Percentiles rank a stretch among this genome's conserved stretches.
These are phyloP conservation scores for Neurospora sp. DNA, from an alignment of 495 filamentous ascomycete species.

Conservation along the genomic window DNA sequence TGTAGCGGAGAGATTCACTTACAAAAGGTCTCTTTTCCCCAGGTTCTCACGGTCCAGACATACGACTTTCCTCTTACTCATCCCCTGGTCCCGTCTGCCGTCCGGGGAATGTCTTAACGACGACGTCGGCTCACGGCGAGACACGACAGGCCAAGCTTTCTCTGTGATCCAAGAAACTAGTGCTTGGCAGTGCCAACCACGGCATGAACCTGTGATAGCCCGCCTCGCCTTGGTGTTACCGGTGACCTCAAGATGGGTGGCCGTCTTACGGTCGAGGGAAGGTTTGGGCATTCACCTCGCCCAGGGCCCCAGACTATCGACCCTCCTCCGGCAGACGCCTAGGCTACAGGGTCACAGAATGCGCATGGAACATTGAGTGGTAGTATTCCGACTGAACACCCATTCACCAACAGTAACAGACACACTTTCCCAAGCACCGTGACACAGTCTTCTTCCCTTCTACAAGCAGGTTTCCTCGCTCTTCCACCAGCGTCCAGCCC, in stretches of 20 bases:
- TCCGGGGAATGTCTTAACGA: not conserved
- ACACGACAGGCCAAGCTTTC: conserved; percentile 25
- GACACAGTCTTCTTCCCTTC: not conserved
- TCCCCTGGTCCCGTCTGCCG: no score
- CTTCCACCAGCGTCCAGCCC: no score
- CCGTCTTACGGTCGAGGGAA: not conserved
- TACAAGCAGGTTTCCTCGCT: not conserved
- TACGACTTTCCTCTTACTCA: not conserved
- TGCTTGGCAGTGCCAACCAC: conserved; percentile 10
- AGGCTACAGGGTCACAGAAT: not conserved
- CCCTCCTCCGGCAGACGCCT: not conserved
- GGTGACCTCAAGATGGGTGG: not conserved
- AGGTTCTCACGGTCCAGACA: not conserved
- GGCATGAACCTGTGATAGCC: not conserved
- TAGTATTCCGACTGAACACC: not conserved
- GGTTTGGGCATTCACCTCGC: not conserved
- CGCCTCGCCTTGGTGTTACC: not conserved
- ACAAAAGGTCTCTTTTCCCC: not conserved
- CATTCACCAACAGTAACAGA: not conserved
- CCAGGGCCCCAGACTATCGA: not conserved
- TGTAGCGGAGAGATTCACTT: not conserved
- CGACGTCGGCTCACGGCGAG: not conserved
- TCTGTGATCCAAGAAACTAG: conserved; percentile 7
- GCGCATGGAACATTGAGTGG: not conserved
- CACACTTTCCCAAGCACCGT: not conserved